These are phyloP conservation scores for Physaria fendleri DNA, from an alignment of 345 rosid species.

Conservation along the genomic window DNA sequence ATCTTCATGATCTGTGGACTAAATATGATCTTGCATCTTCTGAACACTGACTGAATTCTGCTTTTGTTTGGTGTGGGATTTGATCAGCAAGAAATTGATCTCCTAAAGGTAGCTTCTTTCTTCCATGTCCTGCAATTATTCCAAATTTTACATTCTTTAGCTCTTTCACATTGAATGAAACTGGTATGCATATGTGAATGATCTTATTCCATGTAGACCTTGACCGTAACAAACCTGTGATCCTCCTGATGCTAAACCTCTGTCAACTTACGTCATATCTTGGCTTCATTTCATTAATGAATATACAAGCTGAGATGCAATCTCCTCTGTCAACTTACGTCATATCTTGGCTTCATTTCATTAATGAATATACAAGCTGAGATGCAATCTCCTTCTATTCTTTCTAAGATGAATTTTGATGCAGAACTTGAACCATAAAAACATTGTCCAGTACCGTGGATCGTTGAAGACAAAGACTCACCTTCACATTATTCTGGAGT, in stretches of 20 bases:
- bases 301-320: neutral
- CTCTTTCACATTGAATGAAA: neutral
- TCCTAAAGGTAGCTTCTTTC: conserved; percentile 65
- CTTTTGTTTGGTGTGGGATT: conserved; percentile 30
- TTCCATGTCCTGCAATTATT: neutral
- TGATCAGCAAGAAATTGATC: conserved; percentile 94
- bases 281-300: neutral
- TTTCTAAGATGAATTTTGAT: conserved; percentile 13
- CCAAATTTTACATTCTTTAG: neutral
- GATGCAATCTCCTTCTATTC: neutral
- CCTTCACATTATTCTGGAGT: conserved; percentile 98
- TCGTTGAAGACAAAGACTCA: conserved; percentile 88
- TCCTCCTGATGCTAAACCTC: neutral
- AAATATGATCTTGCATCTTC: neutral
- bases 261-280: neutral
- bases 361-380: neutral
- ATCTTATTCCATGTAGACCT: neutral
- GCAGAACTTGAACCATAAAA: conserved; percentile 96
- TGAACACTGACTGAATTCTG: conserved; percentile 25
- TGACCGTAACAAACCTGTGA: neutral
- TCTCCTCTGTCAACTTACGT: neutral
- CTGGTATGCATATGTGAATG: neutral
- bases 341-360: neutral
- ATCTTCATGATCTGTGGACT: neutral
- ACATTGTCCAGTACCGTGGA: conserved; percentile 95